Evolutionary conservation across 176 grass and related monocot genomes (phyloP), one percentile per base, ranked within the genome.

Genomic region (Avena sativa): DNA sequence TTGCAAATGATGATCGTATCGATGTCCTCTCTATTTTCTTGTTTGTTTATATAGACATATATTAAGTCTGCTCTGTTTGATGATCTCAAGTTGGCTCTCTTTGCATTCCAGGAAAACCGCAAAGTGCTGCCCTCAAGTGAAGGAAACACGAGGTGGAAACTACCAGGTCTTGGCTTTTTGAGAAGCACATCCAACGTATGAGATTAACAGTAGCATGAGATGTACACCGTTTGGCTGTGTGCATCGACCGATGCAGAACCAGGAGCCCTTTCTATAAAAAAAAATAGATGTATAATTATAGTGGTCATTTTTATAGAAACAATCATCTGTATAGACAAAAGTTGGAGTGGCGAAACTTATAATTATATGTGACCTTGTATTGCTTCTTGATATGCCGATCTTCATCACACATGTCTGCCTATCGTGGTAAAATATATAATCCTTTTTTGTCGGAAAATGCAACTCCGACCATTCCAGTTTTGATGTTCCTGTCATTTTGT

Each of bases 31-130:
- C 13, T 68, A 68, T 36, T 17, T 16, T 38, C 65, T 19, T 17
- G 0, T 36, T 66, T 83, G 10, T 46, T 46, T 43, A 7, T 40
- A 40, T 80, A 28, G 25, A 47, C 25, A 47, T 46, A 50, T 65
- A 49, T 32, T 30, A 26, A 34, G 44, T 81, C 8, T 40, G 47
- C 46, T 20, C n/a, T 74, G 13, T 3, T 2, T 62, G 21, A 81
- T n/a, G 23, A 19, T 30, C 80, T 28, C 32, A 32, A 77, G 0
- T 65, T 28, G 63, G 6, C 5, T 66, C 5, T 66, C 63, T 3
- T 3, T 34, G 51, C 71, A 48, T 51, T 79, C 52, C 51, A 88
- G 87, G 52, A 88, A 25, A 62, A 48, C 1, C 80, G 11, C 36
- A 57, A 8, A 19, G 16, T 6, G 10, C 11, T n/a, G 1, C 53